phyloP scores from a whole-genome alignment of 2,329 filamentous ascomycete species.

The Fusarium nygamai region DNA sequence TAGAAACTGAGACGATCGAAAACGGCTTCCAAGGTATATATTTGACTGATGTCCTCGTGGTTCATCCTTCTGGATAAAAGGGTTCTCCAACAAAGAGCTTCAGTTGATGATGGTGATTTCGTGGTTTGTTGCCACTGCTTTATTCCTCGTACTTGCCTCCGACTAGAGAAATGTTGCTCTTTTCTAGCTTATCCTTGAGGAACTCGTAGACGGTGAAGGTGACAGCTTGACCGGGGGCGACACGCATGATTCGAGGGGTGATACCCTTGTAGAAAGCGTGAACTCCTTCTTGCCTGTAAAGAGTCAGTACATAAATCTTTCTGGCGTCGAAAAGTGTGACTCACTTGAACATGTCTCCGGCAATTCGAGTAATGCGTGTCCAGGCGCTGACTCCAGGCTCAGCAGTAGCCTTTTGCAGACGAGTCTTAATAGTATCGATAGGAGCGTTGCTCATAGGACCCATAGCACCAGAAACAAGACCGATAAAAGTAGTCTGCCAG shows the following conservation, averaged over 20 bases:
- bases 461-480: slow-evolving; percentile 91
- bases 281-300: slow-evolving; percentile 82
- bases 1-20: slow-evolving; percentile 23
- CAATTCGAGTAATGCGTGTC: slow-evolving; percentile 80
- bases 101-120: background rate
- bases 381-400: slow-evolving; percentile 83
- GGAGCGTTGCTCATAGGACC: slow-evolving; percentile 96
- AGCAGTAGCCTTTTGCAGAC: slow-evolving; percentile 89
- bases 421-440: slow-evolving; percentile 98
- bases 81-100: background rate
- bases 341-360: slow-evolving; percentile 83
- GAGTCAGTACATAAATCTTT: slow-evolving; percentile 5
- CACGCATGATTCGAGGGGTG: slow-evolving; percentile 95
- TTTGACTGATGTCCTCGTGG: background rate
- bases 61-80: background rate
- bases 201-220: slow-evolving; percentile 83
- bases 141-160: slow-evolving; percentile 76
- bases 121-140: background rate
- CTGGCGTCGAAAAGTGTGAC: slow-evolving; percentile 35
- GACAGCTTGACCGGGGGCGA: slow-evolving; percentile 91
- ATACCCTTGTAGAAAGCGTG: slow-evolving; percentile 99
- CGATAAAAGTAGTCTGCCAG: slow-evolving; percentile 92
- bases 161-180: slow-evolving; percentile 67
- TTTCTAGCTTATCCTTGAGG: slow-evolving; percentile 77
- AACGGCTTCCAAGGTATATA: background rate